Conservation (phyloP, 106 monocot genomes). For the Ottelia alismoides region DNA sequence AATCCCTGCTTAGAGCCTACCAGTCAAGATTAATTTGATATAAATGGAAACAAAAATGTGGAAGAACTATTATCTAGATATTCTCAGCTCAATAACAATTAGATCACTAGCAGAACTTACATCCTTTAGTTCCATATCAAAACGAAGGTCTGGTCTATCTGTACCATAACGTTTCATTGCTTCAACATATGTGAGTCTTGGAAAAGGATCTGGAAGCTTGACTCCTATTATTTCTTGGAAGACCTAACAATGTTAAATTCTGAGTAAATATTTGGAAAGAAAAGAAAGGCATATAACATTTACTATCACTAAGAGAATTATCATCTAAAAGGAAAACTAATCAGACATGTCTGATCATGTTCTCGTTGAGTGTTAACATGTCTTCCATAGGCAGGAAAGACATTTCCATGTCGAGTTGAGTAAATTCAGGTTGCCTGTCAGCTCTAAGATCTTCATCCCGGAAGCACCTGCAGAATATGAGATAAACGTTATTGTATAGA, state of each 20-base stretch:
- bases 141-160: constrained; percentile 91
- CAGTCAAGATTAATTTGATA: too few relatives aligned
- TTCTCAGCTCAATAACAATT: too few relatives aligned
- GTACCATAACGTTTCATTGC: constrained; percentile 84
- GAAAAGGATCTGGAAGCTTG: constrained; percentile 83
- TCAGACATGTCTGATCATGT: constrained; percentile 81
- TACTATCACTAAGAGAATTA: too few relatives aligned
- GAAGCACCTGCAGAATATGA: constrained; percentile 62
- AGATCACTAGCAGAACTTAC: too few relatives aligned
- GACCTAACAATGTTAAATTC: constrained; percentile 34
- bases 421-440: constrained; percentile 97
- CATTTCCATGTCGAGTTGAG: constrained; percentile 95
- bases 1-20: too few relatives aligned
- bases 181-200: constrained; percentile 82
- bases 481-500: too few relatives aligned
- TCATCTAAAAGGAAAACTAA: too few relatives aligned
- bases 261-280: too few relatives aligned
- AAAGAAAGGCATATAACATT: too few relatives aligned
- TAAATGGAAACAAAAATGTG: too few relatives aligned
- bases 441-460: constrained; percentile 98
- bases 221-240: constrained; percentile 66
- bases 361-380: constrained; percentile 83
- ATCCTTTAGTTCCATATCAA: constrained; percentile 69
- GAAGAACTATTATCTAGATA: too few relatives aligned
- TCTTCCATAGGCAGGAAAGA: constrained; percentile 96